Evolutionary conservation across 2,329 filamentous ascomycete species (phyloP), one percentile per base, ranked within the genome.

Genomic region (Scleromitrula shiraiana): DNA sequence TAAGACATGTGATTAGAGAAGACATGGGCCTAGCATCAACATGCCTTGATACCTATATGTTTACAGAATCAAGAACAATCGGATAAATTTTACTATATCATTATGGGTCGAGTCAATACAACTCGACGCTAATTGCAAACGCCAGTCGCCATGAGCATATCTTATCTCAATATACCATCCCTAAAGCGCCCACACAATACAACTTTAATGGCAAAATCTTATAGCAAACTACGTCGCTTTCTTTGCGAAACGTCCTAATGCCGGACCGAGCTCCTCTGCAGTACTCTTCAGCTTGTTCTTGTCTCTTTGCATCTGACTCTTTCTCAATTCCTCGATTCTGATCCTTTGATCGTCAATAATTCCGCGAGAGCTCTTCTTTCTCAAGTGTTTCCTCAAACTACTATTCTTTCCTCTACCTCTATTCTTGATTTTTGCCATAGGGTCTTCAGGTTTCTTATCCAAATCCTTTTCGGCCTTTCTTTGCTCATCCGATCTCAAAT

Each of bases 281-380:
- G 75, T 74, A 65, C 87, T 79, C 62, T 80, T 75, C 58, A 83
- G 70, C 61, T 76, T 82, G 61, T 82, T 78, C 64, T 82, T 77
- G 58, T 83, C 77, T 65, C 79, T 80, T 65, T 84, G 79, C 57
- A 83, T 80, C 60, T 77, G 74, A 56, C 76, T 74, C 64, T 79
- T 77, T 71, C 84, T 82, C 64, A 95, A 73, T 68, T 89, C 87
- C 65, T 96, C 87, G 40, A 90, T 83, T 64, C 83, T 82, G 66
- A 95, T 68, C 63, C 86, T 83, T 77, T 91, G 90, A 75, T 96
- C 93, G 71, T 98, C 93, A 65, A 98, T 89, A 50, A 98, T 80
- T 66, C 97, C 97, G 75, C 85, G 88, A 62, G 84, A 83, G 38
- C 88, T 82, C 71, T 93, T 90, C 80, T 97, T 97, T 56, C 93